Evolutionary conservation across 257 asterid genomes (phyloP), one percentile per base, ranked within the genome.

Genomic region (Primulina tabacum): DNA sequence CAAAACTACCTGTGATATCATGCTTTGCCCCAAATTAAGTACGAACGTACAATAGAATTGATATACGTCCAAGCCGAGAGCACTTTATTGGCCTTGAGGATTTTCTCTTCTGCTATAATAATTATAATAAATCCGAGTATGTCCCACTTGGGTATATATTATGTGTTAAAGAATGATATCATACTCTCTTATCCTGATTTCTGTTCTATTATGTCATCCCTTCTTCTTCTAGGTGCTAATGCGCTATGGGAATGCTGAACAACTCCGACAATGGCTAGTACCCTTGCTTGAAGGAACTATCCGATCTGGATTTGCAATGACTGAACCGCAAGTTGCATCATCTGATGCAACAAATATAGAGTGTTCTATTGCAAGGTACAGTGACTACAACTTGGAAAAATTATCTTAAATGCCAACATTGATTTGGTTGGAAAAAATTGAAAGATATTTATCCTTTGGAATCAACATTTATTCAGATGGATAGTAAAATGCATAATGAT

Each of bases 231-330:
- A 90, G 97, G 99, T 93, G 12, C 78, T 93, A 64, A 83, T 93
- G 89, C 95, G 97, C 18, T 93, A 93, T 69, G 99, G 99, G 21
- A 81, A 82, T 68, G 92, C 82, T 62, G 92, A 85, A 75, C 99
- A 93, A 83, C 74, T 93, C 64, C 84, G 70, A 28, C 77, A 82
- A 65, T 93, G 97, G 97, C 95, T 90, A 28, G 84, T 90, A 68
- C 97, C 99, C 14, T 84, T 93, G 84, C 97, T 93, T 20, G 91
- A 89, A 78, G 99, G 97, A 72, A 86, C 69, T 16, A 89, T 87
- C 29, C 86, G 99, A 20, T 93, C 99, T 59, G 99, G 97, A 71
- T 93, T 93, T 61, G 99, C 99, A 43, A 93, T 93, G 99, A 93
- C 99, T 9, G 99, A 93, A 73, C 97, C 97, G 24, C 96, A 90